Evolutionary conservation across 2,329 filamentous ascomycete genomes (phyloP).

Genomic region (Penicillium polonicum): DNA sequence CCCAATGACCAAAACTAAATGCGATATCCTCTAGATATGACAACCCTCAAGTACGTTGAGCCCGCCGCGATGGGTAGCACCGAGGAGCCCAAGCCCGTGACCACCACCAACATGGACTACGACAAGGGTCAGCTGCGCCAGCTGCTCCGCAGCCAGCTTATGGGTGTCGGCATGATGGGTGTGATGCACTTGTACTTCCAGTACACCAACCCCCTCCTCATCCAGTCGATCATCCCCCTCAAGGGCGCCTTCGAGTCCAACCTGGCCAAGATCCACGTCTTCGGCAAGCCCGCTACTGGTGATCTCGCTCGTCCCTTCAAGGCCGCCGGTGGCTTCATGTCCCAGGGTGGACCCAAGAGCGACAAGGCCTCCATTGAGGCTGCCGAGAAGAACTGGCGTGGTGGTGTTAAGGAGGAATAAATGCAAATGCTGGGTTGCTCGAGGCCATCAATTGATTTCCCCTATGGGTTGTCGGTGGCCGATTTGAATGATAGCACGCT

Average conservation of each 20-base stretch:
- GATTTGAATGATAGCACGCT: constrained; percentile 2
- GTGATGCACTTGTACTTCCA: constrained; percentile 99
- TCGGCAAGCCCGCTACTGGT: constrained; percentile 79
- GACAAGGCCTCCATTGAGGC: constrained; percentile 74
- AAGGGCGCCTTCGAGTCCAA: constrained; percentile 96
- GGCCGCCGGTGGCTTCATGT: constrained; percentile 76
- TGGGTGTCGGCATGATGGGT: constrained; percentile 96
- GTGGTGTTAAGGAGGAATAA: constrained; percentile 53
- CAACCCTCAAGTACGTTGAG: constrained; percentile 98
- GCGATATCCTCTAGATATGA: constrained; percentile 66
- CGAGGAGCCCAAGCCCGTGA: constrained; percentile 94
- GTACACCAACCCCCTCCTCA: constrained; percentile 98
- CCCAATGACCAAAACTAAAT: background rate
- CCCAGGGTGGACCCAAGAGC: constrained; percentile 70
- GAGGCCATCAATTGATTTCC: background rate
- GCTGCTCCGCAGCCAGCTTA: constrained; percentile 85
- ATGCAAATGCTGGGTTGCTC: background rate
- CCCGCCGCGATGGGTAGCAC: constrained; percentile 87
- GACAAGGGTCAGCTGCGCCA: constrained; percentile 81
- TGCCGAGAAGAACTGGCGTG: constrained; percentile 51
- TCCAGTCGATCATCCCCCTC: constrained; percentile 97
- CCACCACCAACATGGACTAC: constrained; percentile 94
- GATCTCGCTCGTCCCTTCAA: constrained; percentile 98
- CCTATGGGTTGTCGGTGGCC: background rate
- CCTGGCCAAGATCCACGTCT: constrained; percentile 91